phyloP scores from a whole-genome alignment of 164 flowering plant species.

The Berberis thunbergii region DNA sequence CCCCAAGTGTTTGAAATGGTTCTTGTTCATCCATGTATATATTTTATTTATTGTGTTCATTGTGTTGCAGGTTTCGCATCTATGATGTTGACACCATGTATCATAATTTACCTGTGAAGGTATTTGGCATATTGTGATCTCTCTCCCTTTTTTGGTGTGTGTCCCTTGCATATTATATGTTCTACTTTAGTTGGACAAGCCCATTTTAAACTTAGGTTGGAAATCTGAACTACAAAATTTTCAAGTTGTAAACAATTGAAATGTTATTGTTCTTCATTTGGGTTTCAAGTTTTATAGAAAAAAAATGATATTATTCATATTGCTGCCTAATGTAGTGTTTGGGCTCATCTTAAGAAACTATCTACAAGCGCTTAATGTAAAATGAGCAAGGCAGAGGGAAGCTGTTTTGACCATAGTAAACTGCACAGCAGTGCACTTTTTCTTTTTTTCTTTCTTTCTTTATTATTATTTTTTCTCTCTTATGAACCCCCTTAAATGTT shows the following conservation, averaged over 20 bases:
- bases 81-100: constrained; percentile 72
- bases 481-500: too few species aligned
- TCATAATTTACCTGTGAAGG: constrained; percentile 63
- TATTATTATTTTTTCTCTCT: too few species aligned
- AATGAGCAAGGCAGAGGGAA: too few species aligned
- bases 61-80: constrained; percentile 45
- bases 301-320: neutral
- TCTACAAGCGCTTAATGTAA: too few species aligned
- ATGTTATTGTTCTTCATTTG: neutral
- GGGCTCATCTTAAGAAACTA: neutral
- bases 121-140: constrained; percentile 10
- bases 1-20: neutral
- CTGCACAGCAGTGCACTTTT: too few species aligned
- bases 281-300: neutral
- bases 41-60: constrained; percentile 4
- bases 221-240: neutral
- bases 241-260: neutral
- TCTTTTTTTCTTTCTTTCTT: too few species aligned
- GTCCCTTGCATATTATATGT: neutral
- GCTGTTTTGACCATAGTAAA: too few species aligned
- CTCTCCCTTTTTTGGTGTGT: neutral
- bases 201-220: neutral
- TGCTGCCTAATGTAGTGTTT: neutral
- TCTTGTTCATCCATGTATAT: neutral
- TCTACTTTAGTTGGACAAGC: neutral